phyloP scores from a whole-genome alignment of 306 rosid species.

The Prunus salicina region DNA sequence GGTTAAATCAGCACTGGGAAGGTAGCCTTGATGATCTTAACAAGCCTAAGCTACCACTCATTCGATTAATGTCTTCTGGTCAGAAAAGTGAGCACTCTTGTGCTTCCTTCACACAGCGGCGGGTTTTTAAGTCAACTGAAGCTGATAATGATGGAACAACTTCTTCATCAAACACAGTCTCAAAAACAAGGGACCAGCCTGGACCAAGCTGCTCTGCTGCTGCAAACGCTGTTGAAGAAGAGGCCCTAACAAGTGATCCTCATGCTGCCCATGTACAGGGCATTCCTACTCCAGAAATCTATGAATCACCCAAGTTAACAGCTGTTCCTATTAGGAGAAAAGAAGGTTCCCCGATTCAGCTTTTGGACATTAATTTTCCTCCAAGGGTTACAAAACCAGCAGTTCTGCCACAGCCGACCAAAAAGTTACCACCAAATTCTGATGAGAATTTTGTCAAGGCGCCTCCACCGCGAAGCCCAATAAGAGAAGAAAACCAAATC shows the following conservation, averaged over 20 bases:
- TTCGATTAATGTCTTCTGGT: constrained; percentile 81
- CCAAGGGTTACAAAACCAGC: constrained; percentile 51
- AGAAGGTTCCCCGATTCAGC: constrained; percentile 57
- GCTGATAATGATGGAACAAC: constrained; percentile 66
- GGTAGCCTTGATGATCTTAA: constrained; percentile 95
- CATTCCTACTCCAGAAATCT: constrained; percentile 95
- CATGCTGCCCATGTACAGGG: constrained; percentile 70
- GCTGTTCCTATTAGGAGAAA: constrained; percentile 59
- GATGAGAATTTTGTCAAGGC: constrained; percentile 39
- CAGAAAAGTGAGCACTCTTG: constrained; percentile 89
- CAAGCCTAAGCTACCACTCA: constrained; percentile 89
- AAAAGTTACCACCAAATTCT: constrained; percentile 32
- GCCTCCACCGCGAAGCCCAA: constrained; percentile 41
- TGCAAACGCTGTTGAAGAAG: constrained; percentile 58
- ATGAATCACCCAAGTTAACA: constrained; percentile 84
- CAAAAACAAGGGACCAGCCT: constrained; percentile 46
- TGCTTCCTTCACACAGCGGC: constrained; percentile 76
- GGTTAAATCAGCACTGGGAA: constrained; percentile 99
- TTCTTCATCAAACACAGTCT: constrained; percentile 60
- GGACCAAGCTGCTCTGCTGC: constrained; percentile 58
- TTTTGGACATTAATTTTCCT: constrained; percentile 92
- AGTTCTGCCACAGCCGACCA: constrained; percentile 34
- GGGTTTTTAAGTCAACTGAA: constrained; percentile 77
- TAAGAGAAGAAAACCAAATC: constrained; percentile 39
- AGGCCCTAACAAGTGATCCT: constrained; percentile 36